A percentile compares a stretch with the other conserved stretches of the same genome.
These are phyloP conservation scores for Suillus alpinus DNA, from an alignment of 768 basidiomycete genomes.

Conservation along the genomic window DNA sequence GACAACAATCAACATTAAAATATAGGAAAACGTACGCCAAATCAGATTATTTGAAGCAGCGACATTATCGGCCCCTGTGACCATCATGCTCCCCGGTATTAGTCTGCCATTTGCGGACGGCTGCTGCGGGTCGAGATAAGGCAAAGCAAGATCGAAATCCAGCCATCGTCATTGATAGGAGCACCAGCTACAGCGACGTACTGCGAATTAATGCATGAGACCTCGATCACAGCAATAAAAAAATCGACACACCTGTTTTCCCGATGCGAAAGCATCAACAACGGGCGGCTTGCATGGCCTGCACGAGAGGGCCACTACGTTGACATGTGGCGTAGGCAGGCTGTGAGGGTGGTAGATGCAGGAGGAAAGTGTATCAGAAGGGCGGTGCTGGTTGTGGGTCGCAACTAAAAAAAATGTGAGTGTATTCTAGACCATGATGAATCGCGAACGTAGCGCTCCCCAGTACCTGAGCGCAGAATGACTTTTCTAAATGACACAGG, in stretches of 20 bases:
- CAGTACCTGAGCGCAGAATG: slow-evolving; percentile 59
- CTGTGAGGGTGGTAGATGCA: neutral
- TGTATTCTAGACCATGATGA: slow-evolving; percentile 42
- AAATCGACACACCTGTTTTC: neutral
- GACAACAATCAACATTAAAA: neutral
- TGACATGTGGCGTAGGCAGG: neutral
- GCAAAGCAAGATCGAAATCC: neutral
- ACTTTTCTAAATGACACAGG: slow-evolving; percentile 73
- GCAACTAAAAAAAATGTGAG: neutral
- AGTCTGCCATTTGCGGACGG: too few species aligned
- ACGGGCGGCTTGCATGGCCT: too few species aligned
- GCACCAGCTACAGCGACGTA: neutral
- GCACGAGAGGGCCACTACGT: neutral
- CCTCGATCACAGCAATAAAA: neutral
- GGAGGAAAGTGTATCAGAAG: neutral
- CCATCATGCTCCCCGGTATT: neutral
- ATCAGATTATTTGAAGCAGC: neutral
- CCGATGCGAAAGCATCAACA: neutral
- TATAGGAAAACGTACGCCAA: neutral
- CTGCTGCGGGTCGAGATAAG: neutral
- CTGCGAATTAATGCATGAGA: neutral
- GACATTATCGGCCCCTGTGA: neutral
- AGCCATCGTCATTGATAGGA: neutral
- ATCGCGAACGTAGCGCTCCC: slow-evolving; percentile 44
- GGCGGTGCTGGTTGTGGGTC: neutral